A percentile compares a stretch with the other conserved stretches of the same genome.
phyloP scores from a whole-genome alignment of 805 yeast genomes.

The Spathaspora boniae region DNA sequence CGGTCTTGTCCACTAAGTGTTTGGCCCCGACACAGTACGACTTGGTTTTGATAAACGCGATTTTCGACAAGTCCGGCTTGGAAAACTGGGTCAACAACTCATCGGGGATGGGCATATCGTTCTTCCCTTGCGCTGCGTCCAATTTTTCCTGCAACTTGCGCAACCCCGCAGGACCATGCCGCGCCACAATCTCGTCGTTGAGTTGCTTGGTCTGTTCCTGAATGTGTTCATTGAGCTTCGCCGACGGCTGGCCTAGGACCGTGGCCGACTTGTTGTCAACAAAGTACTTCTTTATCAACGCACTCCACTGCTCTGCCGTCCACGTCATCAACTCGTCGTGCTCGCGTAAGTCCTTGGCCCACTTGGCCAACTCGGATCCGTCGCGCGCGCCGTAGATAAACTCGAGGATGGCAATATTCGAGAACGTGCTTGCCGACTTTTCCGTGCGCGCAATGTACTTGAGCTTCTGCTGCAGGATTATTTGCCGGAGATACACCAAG shows the following conservation, averaged over 20 bases:
- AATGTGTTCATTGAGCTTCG: slow-evolving; percentile 47
- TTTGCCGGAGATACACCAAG: slow-evolving; percentile 59
- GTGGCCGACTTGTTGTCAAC: slow-evolving; percentile 62
- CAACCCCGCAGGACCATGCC: slow-evolving; percentile 61
- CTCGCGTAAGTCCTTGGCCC: slow-evolving; percentile 55
- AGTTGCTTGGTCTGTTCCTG: slow-evolving; percentile 51
- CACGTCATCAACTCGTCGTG: slow-evolving; percentile 58
- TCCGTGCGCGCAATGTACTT: slow-evolving; percentile 61
- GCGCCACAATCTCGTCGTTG: slow-evolving; percentile 44
- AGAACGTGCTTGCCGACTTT: slow-evolving; percentile 56
- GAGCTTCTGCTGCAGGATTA: slow-evolving; percentile 62
- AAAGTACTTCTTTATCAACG: slow-evolving; percentile 48
- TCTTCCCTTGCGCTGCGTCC: slow-evolving; percentile 58
- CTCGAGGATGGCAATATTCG: slow-evolving; percentile 68
- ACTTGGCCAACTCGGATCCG: slow-evolving; percentile 54
- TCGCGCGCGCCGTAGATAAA: slow-evolving; percentile 73
- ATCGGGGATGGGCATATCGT: slow-evolving; percentile 76
- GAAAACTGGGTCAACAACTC: slow-evolving; percentile 58
- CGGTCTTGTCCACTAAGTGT: slow-evolving; percentile 27
- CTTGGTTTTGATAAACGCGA: slow-evolving; percentile 65
- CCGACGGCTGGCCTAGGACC: slow-evolving; percentile 71
- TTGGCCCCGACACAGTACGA: slow-evolving; percentile 60
- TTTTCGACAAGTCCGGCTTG: slow-evolving; percentile 70
- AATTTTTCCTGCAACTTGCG: slow-evolving; percentile 47
- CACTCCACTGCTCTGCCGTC: slow-evolving; percentile 67